Conservation (phyloP, 139 green algal genomes). For the Marvania coccoides region DNA sequence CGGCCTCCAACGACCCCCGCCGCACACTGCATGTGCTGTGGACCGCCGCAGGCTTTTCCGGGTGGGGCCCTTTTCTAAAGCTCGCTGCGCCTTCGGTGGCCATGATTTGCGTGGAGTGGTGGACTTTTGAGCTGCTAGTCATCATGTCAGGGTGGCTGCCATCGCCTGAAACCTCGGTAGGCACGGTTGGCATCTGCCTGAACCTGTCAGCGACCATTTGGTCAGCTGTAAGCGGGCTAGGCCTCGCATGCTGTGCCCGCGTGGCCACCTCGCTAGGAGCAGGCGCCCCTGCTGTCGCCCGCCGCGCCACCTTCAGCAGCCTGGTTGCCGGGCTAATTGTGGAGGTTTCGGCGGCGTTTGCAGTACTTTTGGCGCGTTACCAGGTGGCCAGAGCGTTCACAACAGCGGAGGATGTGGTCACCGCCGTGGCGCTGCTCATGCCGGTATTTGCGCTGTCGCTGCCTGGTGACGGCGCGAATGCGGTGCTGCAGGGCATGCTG, state of each 20-base stretch:
- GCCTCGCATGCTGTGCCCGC: neutral
- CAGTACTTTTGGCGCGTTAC: neutral
- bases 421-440: neutral
- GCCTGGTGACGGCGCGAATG: too few relatives aligned
- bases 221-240: neutral
- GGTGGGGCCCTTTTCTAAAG: too few relatives aligned
- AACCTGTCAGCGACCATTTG: neutral
- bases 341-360: neutral
- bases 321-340: slow-evolving; percentile 1
- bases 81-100: too few relatives aligned
- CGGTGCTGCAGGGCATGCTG: too few relatives aligned
- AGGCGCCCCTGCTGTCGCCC: neutral
- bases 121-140: too few relatives aligned
- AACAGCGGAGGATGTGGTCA: neutral
- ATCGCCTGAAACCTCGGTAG: neutral
- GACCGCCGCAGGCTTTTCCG: too few relatives aligned
- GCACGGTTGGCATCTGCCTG: neutral
- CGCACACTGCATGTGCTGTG: too few relatives aligned
- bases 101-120: too few relatives aligned
- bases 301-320: neutral
- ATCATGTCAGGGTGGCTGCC: neutral
- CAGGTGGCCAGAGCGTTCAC: neutral
- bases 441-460: neutral
- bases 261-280: slow-evolving; percentile 1
- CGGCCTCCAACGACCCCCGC: too few relatives aligned